Evolutionary conservation across 2,329 filamentous ascomycete genomes (phyloP).

Genomic region (Pleoardoris graminearum): DNA sequence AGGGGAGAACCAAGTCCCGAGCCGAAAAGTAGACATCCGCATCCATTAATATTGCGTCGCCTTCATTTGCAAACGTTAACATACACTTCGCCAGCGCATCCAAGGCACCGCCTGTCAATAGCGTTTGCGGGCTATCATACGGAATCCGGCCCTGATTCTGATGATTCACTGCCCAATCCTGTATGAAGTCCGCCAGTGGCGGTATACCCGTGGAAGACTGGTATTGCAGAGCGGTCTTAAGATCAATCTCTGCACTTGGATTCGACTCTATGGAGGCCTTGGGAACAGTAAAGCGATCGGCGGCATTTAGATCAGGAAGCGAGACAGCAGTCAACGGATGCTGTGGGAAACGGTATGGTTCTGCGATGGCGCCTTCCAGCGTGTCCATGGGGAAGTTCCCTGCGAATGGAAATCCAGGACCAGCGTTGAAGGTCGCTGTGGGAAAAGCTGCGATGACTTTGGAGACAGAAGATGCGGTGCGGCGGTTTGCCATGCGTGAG

Average conservation of each 20-base stretch:
- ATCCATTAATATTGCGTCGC: background rate
- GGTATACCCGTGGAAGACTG: background rate
- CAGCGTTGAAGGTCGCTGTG: background rate
- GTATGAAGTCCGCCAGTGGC: background rate
- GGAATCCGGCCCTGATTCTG: background rate
- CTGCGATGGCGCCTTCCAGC: background rate
- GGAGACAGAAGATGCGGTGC: background rate
- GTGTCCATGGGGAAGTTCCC: background rate
- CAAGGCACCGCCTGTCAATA: background rate
- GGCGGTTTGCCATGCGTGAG: background rate
- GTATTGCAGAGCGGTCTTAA: background rate
- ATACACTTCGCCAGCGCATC: background rate
- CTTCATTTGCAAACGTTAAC: background rate
- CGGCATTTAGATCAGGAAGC: background rate
- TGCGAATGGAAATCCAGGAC: background rate
- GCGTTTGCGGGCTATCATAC: background rate
- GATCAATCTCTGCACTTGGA: background rate
- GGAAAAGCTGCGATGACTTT: background rate
- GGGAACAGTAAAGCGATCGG: background rate
- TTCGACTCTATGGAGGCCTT: background rate
- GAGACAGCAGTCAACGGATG: background rate
- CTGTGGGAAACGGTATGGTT: background rate
- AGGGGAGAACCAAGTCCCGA: background rate
- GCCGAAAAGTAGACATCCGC: background rate
- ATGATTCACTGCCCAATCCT: background rate